These are phyloP conservation scores for Blastocystis sp. DNA, from an alignment of 352 stramenopile genomes.

Conservation along the genomic window DNA sequence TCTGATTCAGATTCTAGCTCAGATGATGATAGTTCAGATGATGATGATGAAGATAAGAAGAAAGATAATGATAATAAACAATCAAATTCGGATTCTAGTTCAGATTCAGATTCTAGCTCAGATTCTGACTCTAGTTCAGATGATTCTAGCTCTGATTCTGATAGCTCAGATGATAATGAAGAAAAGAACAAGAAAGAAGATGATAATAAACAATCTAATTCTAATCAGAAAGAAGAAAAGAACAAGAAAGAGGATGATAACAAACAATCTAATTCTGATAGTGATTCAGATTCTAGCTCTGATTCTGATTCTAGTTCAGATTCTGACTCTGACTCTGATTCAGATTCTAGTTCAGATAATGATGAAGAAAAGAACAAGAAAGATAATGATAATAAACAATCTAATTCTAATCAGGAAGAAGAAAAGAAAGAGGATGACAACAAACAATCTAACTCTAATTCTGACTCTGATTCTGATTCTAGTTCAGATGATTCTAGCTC, in stretches of 20 bases:
- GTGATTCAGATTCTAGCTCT: no score
- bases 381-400: not conserved
- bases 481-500: not conserved
- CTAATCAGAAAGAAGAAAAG: not conserved
- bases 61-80: not conserved
- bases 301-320: no score
- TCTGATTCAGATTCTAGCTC: not conserved
- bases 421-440: constrained; percentile 32
- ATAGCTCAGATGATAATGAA: not conserved
- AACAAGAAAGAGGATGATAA: constrained; percentile 7
- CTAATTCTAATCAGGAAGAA: not conserved
- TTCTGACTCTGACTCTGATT: not conserved
- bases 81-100: not conserved
- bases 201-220: no score
- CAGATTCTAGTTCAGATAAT: not conserved
- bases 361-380: constrained; percentile 13
- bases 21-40: not conserved
- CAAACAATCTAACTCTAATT: not conserved
- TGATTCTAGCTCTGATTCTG: not conserved
- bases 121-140: not conserved
- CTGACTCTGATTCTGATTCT: not conserved
- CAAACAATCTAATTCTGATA: no score
- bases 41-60: not conserved
- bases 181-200: no score
- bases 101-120: constrained; percentile 20